Evolutionary conservation across 2,329 filamentous ascomycete species (phyloP).

Genomic region (Claviceps purpurea): DNA sequence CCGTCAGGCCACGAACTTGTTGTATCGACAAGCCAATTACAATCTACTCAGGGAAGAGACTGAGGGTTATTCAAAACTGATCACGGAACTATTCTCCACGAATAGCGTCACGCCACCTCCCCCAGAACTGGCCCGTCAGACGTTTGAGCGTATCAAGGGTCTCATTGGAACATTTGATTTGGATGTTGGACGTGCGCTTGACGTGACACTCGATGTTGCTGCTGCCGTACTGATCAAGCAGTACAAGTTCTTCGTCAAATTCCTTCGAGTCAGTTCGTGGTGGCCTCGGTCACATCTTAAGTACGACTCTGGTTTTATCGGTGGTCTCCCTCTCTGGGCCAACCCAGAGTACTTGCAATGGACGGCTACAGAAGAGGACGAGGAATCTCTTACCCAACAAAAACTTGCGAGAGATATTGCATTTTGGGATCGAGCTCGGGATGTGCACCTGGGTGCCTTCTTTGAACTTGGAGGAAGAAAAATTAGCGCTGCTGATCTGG

Average conservation of each 20-base stretch:
- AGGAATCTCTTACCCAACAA: slow-evolving; percentile 38
- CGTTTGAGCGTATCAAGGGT: slow-evolving; percentile 84
- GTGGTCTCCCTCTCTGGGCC: slow-evolving; percentile 76
- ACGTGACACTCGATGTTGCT: slow-evolving; percentile 90
- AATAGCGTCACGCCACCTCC: slow-evolving; percentile 62
- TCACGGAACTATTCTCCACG: slow-evolving; percentile 89
- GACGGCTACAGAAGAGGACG: slow-evolving; percentile 55
- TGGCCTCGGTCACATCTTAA: slow-evolving; percentile 60
- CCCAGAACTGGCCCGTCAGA: slow-evolving; percentile 64
- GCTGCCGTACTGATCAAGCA: slow-evolving; percentile 88
- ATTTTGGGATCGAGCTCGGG: slow-evolving; percentile 73
- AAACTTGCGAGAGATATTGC: slow-evolving; percentile 53
- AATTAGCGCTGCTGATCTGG: slow-evolving; percentile 44
- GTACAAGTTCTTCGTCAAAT: slow-evolving; percentile 86
- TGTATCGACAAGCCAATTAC: slow-evolving; percentile 95
- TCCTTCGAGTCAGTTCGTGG: slow-evolving; percentile 86
- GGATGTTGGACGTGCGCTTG: slow-evolving; percentile 85
- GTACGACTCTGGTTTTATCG: slow-evolving; percentile 29
- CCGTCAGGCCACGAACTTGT: slow-evolving; percentile 78
- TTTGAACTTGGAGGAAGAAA: slow-evolving; percentile 74
- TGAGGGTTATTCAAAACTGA: slow-evolving; percentile 90
- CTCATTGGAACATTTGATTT: slow-evolving; percentile 95
- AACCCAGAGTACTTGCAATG: slow-evolving; percentile 55
- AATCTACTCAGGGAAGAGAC: slow-evolving; percentile 91
- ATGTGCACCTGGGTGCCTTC: slow-evolving; percentile 68